Evolutionary conservation across 2,329 filamentous ascomycete species (phyloP).

Genomic region (Nakataea oryzae): DNA sequence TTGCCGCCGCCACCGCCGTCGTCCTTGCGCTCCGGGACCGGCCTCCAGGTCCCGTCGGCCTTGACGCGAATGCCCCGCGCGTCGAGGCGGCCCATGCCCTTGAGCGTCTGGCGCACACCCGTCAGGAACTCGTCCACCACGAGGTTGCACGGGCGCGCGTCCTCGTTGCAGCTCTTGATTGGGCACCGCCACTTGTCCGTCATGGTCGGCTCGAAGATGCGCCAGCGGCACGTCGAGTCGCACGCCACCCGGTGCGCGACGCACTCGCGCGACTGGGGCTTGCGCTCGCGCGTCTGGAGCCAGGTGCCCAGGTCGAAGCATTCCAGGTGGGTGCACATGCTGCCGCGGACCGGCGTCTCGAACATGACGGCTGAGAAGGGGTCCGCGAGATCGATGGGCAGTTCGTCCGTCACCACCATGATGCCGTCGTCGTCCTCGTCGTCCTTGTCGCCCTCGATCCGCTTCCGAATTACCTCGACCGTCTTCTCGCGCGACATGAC

Average conservation of each 20-base stretch:
- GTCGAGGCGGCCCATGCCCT: constrained; percentile 29
- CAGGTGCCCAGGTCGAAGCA: constrained; percentile 87
- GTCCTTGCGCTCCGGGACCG: constrained; percentile 21
- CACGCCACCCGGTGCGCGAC: constrained; percentile 5
- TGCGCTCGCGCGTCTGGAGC: constrained; percentile 52
- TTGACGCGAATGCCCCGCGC: constrained; percentile 53
- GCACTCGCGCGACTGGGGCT: constrained; percentile 17
- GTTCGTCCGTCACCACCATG: constrained; percentile 42
- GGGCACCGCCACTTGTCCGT: constrained; percentile 80
- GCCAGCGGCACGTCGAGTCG: constrained; percentile 18
- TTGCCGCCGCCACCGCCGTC: constrained; percentile 18
- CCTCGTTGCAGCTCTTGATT: constrained; percentile 53
- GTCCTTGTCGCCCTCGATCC: constrained; percentile 18
- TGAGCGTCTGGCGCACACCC: constrained; percentile 47
- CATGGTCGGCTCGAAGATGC: constrained; percentile 35
- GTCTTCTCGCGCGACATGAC: constrained; percentile 36
- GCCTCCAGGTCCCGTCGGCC: constrained; percentile 55
- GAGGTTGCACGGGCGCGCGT: constrained; percentile 65
- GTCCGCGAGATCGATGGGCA: constrained; percentile 55
- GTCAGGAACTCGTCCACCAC: constrained; percentile 65
- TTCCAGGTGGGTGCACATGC: constrained; percentile 63
- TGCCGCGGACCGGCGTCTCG: constrained; percentile 60
- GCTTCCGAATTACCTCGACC: constrained; percentile 43
- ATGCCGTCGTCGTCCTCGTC: constrained; percentile 50
- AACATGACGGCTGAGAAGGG: constrained; percentile 58